Evolutionary conservation across 2,329 filamentous ascomycete genomes (phyloP), one percentile per base, ranked within the genome.

Genomic region (Ophiostoma himal-ulmi): DNA sequence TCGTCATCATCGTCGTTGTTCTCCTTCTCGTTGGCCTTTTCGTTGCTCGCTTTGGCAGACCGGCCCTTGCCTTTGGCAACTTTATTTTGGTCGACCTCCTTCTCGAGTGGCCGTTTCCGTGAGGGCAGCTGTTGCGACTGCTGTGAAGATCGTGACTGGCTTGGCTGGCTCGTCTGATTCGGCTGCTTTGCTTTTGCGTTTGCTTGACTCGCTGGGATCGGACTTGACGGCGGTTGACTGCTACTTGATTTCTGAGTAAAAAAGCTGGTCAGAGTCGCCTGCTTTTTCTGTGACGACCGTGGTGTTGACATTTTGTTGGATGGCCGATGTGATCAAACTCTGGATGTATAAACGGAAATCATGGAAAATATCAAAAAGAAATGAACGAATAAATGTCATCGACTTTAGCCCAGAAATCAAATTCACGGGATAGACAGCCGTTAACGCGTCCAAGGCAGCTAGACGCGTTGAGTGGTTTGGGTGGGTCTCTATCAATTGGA

Each of bases 181-280:
- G 3, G 30, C 30, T 30, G 30, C 30, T 30, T 30, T 30, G 30
- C 30, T 30, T 30, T 30, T 30, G 30, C 30, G 14, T 26, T 68
- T 30, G 69, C 26, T 60, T 70, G 82, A 75, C 71, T 26, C 36
- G 8, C 26, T 44, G 36, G 30, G 34, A 26, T 41, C 26, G 66
- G 66, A 30, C 37, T 65, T 22, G 22, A 60, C 57, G 26, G 76
- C 54, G 26, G 76, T 80, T 78, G 30, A 37, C 34, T 64, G 60
- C 60, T 22, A 34, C 22, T 65, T 14, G 86, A 81, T 73, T 85
- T 89, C 17, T 87, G 88, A 0, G 88, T 86, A 78, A 96, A 96
- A 80, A 96, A 96, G 77, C 89, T 94, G 3, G 92, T 95, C 72
- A 97, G 89, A 0, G 92, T 92, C 74, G 90, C 86, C 77, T 97